These are phyloP conservation scores for Colletotrichum somersetense DNA, from an alignment of 2,329 filamentous ascomycete genomes.

Conservation along the genomic window DNA sequence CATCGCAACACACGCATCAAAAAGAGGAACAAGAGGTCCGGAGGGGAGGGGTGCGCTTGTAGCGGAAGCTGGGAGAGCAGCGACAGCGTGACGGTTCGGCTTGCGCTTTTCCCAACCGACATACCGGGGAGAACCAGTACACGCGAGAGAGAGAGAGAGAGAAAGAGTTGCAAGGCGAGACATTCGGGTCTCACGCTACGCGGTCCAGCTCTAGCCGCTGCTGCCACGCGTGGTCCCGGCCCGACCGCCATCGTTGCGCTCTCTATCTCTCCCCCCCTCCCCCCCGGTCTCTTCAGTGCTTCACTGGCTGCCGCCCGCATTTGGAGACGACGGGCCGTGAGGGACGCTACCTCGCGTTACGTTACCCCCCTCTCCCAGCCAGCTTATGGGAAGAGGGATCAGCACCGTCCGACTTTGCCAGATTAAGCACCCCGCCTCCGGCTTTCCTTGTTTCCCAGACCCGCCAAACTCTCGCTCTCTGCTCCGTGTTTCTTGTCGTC, in stretches of 20 bases:
- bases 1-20: neutral
- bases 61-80: constrained; percentile 25
- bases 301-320: constrained; percentile 33
- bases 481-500: constrained; percentile 28
- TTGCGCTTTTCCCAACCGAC: constrained; percentile 9
- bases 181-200: constrained; percentile 31
- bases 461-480: constrained; percentile 28
- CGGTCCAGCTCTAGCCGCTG: constrained; percentile 22
- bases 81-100: constrained; percentile 26
- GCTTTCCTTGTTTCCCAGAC: constrained; percentile 37
- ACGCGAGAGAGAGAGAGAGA: neutral
- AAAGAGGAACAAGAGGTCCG: constrained; percentile 8
- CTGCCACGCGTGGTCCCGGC: constrained; percentile 6
- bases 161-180: constrained; percentile 33
- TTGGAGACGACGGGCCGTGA: constrained; percentile 28
- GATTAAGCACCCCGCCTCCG: constrained; percentile 38
- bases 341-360: constrained; percentile 1
- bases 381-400: neutral
- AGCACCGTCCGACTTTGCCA: constrained; percentile 37
- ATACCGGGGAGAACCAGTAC: constrained; percentile 15
- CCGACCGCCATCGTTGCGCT: constrained; percentile 4
- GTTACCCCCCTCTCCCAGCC: constrained; percentile 12
- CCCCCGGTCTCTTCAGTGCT: constrained; percentile 24
- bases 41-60: constrained; percentile 2
- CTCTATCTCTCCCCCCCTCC: constrained; percentile 1